Evolutionary conservation across 2,329 filamentous ascomycete species (phyloP).

Genomic region (Cercospora janseana): DNA sequence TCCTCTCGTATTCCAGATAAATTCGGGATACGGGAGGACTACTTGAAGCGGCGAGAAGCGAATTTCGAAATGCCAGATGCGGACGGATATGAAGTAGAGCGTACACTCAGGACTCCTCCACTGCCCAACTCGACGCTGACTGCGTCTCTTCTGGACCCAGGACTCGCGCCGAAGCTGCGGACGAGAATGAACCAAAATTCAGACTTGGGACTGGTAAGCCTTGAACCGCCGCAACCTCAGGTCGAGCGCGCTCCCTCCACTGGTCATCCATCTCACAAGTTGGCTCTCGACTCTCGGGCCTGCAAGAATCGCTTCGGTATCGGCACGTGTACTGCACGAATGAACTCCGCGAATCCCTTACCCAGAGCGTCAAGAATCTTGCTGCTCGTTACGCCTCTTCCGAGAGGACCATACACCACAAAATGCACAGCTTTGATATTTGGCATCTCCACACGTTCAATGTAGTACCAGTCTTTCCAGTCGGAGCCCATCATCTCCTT

Average conservation of each 20-base stretch:
- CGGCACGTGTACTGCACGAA: constrained; percentile 26
- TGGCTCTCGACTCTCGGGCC: constrained; percentile 9
- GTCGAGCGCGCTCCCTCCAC: background rate
- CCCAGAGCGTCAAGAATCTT: constrained; percentile 29
- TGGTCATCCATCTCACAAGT: constrained; percentile 1
- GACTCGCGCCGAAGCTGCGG: no score
- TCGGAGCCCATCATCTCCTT: constrained; percentile 33
- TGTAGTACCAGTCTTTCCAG: constrained; percentile 31
- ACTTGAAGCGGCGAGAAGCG: no score
- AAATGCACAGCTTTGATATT: constrained; percentile 44
- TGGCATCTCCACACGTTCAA: constrained; percentile 43
- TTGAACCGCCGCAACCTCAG: no score
- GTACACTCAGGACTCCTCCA: no score
- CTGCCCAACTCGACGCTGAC: no score
- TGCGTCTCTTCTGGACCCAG: no score
- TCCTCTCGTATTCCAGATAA: no score
- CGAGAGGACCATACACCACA: constrained; percentile 29
- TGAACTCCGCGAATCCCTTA: constrained; percentile 30
- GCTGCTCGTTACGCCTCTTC: constrained; percentile 28
- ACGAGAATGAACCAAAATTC: no score
- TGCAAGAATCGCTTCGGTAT: constrained; percentile 28
- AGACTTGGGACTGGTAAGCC: no score
- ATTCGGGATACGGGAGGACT: no score
- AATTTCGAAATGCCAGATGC: no score
- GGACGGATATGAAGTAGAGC: no score